Evolutionary conservation across 768 basidiomycete species (phyloP).

Genomic region (Sarcomyxa edulis): DNA sequence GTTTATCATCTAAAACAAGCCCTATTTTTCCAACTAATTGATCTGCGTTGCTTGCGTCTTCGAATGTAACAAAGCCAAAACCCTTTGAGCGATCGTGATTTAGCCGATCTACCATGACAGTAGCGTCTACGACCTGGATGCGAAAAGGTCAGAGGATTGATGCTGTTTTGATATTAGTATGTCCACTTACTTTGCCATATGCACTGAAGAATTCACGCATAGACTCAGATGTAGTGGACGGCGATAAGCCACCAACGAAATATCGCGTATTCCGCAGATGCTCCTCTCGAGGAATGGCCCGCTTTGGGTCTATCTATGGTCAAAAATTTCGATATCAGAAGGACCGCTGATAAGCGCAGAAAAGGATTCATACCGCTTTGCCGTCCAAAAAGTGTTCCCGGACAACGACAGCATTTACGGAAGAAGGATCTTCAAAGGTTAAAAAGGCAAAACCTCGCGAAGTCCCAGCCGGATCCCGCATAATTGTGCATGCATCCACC

Average conservation of each 20-base stretch:
- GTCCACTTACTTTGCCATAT: slow-evolving; percentile 77
- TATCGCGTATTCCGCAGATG: slow-evolving; percentile 72
- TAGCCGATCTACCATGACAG: slow-evolving; percentile 82
- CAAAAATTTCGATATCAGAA: neutral
- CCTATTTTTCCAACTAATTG: slow-evolving; percentile 64
- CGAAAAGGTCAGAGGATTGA: too few species aligned
- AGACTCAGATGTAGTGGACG: slow-evolving; percentile 61
- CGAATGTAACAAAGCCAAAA: slow-evolving; percentile 83
- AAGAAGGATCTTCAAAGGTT: slow-evolving; percentile 66
- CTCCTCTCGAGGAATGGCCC: slow-evolving; percentile 81
- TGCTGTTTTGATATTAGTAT: too few species aligned
- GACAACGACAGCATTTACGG: slow-evolving; percentile 60
- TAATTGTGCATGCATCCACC: slow-evolving; percentile 80
- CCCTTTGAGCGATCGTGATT: slow-evolving; percentile 74
- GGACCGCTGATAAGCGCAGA: neutral
- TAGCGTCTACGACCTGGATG: slow-evolving; percentile 81
- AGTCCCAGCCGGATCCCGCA: slow-evolving; percentile 72
- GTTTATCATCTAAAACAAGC: slow-evolving; percentile 70
- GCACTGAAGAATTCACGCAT: slow-evolving; percentile 66
- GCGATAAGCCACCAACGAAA: slow-evolving; percentile 75
- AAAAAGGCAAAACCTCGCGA: slow-evolving; percentile 84
- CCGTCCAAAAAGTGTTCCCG: slow-evolving; percentile 72
- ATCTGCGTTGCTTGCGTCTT: slow-evolving; percentile 58
- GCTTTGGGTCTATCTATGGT: slow-evolving; percentile 78
- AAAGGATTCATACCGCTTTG: slow-evolving; percentile 48